Base-by-base conservation (phyloP, 352 stramenopile genomes). In the Phytophthora citrophthora region DNA sequence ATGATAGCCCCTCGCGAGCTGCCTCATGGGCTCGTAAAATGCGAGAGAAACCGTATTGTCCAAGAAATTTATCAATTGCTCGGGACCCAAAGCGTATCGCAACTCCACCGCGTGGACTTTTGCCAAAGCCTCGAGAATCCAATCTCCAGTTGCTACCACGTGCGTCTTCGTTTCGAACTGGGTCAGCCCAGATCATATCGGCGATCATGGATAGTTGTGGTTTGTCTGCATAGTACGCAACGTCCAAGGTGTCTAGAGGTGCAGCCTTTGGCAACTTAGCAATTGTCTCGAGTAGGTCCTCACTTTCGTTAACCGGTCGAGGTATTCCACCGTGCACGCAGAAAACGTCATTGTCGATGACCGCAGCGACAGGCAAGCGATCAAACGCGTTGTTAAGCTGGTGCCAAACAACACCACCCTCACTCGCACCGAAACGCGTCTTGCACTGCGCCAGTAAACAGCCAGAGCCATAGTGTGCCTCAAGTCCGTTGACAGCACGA, bases 341-440 rank as follows among this genome's bases (percentile, higher is more conserved):
- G 58, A 99, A 98, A 62, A 99, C 98, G 70, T 99, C 98, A 63
- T 99, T 96, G 64, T 99, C 98, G 57, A 99, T 97, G 38, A 99
- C 94, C 0, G 97, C 97, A 15, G 96, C 94, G 31, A 99, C 96
- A 2, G 97, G 97, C 6, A 99, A 64, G 44, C 76, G 88, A 61
- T 83, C 86, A 82, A 96, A 98, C 44, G 88, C 88, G 64, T 97
- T 84, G 18, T 95, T 98, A 45, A 98, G 97, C 15, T 94, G 86
- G 73, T 99, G 98, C 97, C 97, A 99, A 6, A 99, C 87, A 69
- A 78, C 67, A 32, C 67, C 64, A 16, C 84, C 77, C 61, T 83
- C 70, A 47, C 70, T 61, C 27, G 61, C 64, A 34, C 78, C 80
- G 31, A 88, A 88, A 26, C 77, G 75, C 13, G 61, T 38, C 31